A percentile compares a stretch with the other conserved stretches of the same genome.
Evolutionary conservation across 306 rosid genomes (phyloP).

Genomic region (Purshia tridentata): DNA sequence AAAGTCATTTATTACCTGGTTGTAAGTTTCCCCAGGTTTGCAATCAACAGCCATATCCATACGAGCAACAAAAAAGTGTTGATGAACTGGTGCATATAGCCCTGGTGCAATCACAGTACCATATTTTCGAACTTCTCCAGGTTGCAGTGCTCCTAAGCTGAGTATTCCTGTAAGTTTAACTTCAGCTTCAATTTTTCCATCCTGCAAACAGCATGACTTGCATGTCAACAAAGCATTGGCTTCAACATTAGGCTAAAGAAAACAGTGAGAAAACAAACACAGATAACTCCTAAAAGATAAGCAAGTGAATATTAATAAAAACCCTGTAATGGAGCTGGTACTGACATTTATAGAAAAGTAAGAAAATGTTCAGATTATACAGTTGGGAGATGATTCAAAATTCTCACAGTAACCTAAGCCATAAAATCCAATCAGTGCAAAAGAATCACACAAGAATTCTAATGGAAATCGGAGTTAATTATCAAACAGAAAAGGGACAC

Average conservation of each 20-base stretch:
- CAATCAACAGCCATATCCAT: slow-evolving; percentile 98
- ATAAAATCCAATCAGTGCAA: neutral
- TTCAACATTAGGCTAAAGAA: neutral
- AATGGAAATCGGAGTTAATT: neutral
- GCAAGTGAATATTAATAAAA: neutral
- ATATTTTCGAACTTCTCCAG: slow-evolving; percentile 81
- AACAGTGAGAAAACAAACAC: neutral
- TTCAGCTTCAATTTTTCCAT: slow-evolving; percentile 92
- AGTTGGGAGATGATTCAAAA: neutral
- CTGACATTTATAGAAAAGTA: neutral
- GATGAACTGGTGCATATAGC: slow-evolving; percentile 82
- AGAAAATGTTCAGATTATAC: neutral
- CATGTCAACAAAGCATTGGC: slow-evolving; percentile 21
- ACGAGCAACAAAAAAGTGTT: slow-evolving; percentile 88
- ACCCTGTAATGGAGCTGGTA: too few species aligned
- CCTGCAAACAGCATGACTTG: slow-evolving; percentile 45
- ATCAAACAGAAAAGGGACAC: neutral
- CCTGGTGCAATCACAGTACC: slow-evolving; percentile 91
- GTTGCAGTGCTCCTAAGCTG: slow-evolving; percentile 86
- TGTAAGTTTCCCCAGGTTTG: slow-evolving; percentile 86
- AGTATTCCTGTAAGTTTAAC: slow-evolving; percentile 81
- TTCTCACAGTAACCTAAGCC: neutral
- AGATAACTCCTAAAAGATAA: neutral
- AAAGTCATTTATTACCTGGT: slow-evolving; percentile 49
- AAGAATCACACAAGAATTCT: neutral